Percentiles rank a stretch among this genome's conserved stretches.
phyloP scores from a whole-genome alignment of 305 asterid species.

The Rubia tinctorum region DNA sequence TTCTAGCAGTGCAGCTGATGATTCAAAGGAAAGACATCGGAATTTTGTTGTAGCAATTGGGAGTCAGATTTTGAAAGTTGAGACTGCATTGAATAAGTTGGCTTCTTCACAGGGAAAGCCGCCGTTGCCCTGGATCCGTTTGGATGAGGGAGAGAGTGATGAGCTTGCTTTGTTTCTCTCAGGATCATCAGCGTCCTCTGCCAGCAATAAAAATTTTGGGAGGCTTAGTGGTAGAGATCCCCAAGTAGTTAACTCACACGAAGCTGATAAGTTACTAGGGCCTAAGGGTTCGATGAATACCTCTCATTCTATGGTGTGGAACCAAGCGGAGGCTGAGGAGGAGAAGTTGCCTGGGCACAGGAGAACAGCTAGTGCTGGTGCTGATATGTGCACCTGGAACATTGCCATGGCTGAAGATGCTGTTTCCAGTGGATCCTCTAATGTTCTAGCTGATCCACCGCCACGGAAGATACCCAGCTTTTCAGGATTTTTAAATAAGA shows the following conservation, averaged over 20 bases:
- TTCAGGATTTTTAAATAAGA: constrained; percentile 62
- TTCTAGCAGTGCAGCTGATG: constrained; percentile 42
- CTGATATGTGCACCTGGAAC: constrained; percentile 80
- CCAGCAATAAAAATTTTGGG: constrained; percentile 22
- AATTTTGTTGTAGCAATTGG: constrained; percentile 63
- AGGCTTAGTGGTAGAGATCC: constrained; percentile 30
- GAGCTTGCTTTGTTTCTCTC: constrained; percentile 86
- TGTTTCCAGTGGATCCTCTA: constrained; percentile 30
- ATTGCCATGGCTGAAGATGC: constrained; percentile 53
- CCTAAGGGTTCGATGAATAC: constrained; percentile 50
- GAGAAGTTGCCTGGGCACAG: constrained; percentile 66
- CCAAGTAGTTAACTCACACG: constrained; percentile 25
- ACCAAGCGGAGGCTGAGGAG: constrained; percentile 39
- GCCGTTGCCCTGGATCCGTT: constrained; percentile 74
- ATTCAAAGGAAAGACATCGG: constrained; percentile 71
- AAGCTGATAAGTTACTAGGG: constrained; percentile 27
- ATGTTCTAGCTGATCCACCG: constrained; percentile 42
- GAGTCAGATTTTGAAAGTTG: constrained; percentile 57
- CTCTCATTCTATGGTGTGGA: constrained; percentile 44
- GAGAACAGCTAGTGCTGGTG: constrained; percentile 92
- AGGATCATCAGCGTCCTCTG: constrained; percentile 38
- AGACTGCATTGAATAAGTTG: constrained; percentile 49
- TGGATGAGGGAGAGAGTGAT: constrained; percentile 76
- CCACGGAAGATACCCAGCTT: constrained; percentile 81
- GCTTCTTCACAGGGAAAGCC: constrained; percentile 67